Evolutionary conservation across 2,329 filamentous ascomycete genomes (phyloP), one percentile per base, ranked within the genome.

Genomic region (Akanthomyces uredinophilus): DNA sequence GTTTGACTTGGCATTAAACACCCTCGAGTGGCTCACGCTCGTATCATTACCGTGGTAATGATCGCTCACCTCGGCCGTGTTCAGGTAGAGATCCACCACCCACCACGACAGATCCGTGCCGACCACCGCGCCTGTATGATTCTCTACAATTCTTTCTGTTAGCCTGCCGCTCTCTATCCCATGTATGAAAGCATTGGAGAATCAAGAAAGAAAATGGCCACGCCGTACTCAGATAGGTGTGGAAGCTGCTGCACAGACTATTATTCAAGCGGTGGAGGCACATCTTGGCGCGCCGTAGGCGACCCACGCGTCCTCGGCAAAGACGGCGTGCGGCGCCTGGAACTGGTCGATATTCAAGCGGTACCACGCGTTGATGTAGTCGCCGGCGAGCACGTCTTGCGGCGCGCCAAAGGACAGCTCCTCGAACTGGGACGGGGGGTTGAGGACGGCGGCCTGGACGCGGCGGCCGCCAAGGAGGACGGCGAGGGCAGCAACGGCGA

Each of bases 91-190:
- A 16, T 59, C 54, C 3, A 58, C 44, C 14, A 49, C 54, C 54
- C 54, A 58, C 54, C 54, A 58, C 41, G 41, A 47, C 54, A 58
- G 14, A 18, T 49, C 54, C 14, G 53, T 56, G 53, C 53, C 53
- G 24, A 13, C 24, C 27, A 47, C 54, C 29, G 37, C 54, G 7
- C 56, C 56, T 1, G 29, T 20, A 29, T 51, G 56, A 11, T 59
- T 43, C 43, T 50, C 56, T 59, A 41, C 22, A 29, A 35, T 13
- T 4, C 27, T 5, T 27, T 32, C 22, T 10, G 47, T 27, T 14
- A 24, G 24, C 22, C 22, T 11, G 7, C 32, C 3, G 32, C 32
- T 13, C 32, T 35, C 27, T 6, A 29, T 29, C 27, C 27, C 27
- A 29, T 29, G 6, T 22, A 35, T 20, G 24, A 22, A 43, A 20